phyloP scores from a whole-genome alignment of 2,329 filamentous ascomycete species.

The Cladosporium sp. region DNA sequence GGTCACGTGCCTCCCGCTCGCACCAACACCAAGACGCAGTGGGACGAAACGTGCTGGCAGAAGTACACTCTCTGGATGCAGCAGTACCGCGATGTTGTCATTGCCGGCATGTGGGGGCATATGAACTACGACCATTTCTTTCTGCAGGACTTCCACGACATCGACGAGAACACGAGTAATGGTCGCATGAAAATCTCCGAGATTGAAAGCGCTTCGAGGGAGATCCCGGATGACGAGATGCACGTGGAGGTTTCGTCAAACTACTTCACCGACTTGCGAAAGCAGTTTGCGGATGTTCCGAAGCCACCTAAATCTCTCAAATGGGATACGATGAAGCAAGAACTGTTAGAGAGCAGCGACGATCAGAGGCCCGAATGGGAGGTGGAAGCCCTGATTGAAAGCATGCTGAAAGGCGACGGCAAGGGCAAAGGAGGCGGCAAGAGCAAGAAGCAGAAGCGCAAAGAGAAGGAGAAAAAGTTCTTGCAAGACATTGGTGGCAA shows the following conservation, averaged over 20 bases:
- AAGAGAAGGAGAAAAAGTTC: constrained; percentile 49
- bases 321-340: background rate
- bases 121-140: constrained; percentile 99
- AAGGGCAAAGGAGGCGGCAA: constrained; percentile 31
- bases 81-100: constrained; percentile 86
- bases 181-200: constrained; percentile 35
- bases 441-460: constrained; percentile 48
- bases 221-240: constrained; percentile 44
- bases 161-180: constrained; percentile 55
- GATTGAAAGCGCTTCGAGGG: constrained; percentile 5
- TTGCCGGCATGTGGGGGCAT: constrained; percentile 78
- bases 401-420: constrained; percentile 18
- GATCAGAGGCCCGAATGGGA: constrained; percentile 6
- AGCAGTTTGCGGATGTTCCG: constrained; percentile 74
- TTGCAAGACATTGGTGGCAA: constrained; percentile 69
- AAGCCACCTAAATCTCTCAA: constrained; percentile 37
- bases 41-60: constrained; percentile 98
- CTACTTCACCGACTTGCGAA: constrained; percentile 74
- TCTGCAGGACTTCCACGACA: constrained; percentile 76
- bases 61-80: constrained; percentile 89
- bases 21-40: constrained; percentile 77
- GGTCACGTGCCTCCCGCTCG: constrained; percentile 92
- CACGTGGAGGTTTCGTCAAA: constrained; percentile 64
- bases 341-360: constrained; percentile 4
- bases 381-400: constrained; percentile 18